Percentiles rank a stretch among this genome's conserved stretches.
These are phyloP conservation scores for Coemansia javaensis DNA, from an alignment of 192 early-diverging fungal genomes.

Conservation along the genomic window DNA sequence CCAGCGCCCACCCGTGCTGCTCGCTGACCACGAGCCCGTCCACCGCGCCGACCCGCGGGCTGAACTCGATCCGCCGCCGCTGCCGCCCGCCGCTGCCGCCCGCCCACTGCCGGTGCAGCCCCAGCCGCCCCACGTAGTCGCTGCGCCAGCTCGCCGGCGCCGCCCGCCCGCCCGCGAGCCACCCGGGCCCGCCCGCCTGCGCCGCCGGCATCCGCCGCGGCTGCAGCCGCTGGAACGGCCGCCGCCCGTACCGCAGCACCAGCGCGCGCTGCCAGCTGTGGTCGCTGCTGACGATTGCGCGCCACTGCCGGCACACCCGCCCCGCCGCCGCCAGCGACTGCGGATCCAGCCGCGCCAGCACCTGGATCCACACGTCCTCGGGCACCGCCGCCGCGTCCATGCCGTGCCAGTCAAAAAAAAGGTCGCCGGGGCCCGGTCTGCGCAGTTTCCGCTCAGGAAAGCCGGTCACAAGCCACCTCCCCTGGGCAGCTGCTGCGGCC, in stretches of 20 bases:
- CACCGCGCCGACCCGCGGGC: conserved; percentile 9
- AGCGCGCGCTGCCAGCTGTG: conserved; percentile 32
- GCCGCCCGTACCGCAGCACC: conserved; percentile 6
- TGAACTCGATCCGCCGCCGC: conserved; percentile 12
- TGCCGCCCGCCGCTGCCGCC: not conserved
- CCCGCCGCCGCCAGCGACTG: conserved; percentile 10
- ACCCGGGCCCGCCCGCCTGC: not conserved
- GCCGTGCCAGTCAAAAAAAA: no score
- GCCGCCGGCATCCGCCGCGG: conserved; percentile 7
- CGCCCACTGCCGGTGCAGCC: conserved; percentile 13
- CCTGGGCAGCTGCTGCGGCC: no score
- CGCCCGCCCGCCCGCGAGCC: not conserved
- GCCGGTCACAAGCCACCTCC: no score
- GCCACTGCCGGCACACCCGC: conserved; percentile 18
- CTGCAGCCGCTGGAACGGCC: conserved; percentile 12
- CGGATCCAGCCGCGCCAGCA: conserved; percentile 19
- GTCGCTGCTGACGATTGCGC: conserved; percentile 18
- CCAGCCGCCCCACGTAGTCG: conserved; percentile 14
- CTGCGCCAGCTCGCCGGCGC: not conserved
- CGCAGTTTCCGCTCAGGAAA: no score
- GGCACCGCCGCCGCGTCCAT: conserved; percentile 16
- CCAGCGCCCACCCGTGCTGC: conserved; percentile 29
- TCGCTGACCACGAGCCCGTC: conserved; percentile 21
- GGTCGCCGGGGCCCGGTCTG: no score
- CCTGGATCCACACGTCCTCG: conserved; percentile 17